These are phyloP conservation scores for Bromus sterilis DNA, from an alignment of 176 grass and related monocot genomes.

Conservation along the genomic window DNA sequence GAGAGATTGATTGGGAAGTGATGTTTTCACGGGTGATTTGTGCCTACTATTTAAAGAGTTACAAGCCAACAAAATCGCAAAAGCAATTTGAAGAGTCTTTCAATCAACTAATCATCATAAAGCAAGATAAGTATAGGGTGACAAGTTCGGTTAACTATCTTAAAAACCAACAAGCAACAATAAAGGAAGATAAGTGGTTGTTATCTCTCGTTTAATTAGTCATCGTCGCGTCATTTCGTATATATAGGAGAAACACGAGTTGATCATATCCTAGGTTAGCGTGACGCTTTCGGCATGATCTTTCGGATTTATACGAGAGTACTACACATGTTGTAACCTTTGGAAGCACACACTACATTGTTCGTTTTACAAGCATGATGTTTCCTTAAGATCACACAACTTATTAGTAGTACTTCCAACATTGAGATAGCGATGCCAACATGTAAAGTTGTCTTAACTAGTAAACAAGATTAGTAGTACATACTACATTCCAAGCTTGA, in stretches of 20 bases:
- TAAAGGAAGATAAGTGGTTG: not conserved
- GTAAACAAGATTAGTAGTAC: too few relatives aligned
- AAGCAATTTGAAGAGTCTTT: too few relatives aligned
- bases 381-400: too few relatives aligned
- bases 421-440: not conserved
- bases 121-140: too few relatives aligned
- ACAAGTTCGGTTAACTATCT: too few relatives aligned
- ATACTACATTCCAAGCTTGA: too few relatives aligned
- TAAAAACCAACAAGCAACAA: too few relatives aligned
- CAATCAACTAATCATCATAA: not conserved
- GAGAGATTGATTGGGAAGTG: not conserved
- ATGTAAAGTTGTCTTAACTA: not conserved
- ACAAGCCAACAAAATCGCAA: not conserved
- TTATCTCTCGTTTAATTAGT: not conserved
- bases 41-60: not conserved
- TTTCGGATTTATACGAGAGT: not conserved
- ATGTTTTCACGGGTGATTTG: not conserved
- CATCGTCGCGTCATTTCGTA: not conserved
- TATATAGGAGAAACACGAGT: not conserved
- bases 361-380: too few relatives aligned
- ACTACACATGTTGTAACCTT: not conserved
- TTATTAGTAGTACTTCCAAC: too few relatives aligned
- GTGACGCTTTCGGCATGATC: not conserved
- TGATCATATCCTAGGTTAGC: not conserved
- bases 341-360: too few relatives aligned